A percentile compares a stretch with the other conserved stretches of the same genome.
phyloP scores from a whole-genome alignment of 1,284 basidiomycete genomes.

The Ustilago trichophora region DNA sequence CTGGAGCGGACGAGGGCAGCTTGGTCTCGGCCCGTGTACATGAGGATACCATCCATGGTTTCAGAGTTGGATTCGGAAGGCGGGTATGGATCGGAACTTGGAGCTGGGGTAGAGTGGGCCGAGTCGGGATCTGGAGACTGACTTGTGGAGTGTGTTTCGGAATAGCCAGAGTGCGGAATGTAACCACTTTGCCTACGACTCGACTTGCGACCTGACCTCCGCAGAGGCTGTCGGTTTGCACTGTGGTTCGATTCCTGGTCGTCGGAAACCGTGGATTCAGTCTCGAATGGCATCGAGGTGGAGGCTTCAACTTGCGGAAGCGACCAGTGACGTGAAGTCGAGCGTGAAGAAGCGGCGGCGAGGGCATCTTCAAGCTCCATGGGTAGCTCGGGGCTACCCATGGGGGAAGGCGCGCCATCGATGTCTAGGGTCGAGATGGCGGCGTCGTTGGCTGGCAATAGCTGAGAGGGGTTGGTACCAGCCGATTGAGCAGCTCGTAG shows the following conservation, averaged over 20 bases:
- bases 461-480: too few species aligned
- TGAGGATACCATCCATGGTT: conserved; percentile 25
- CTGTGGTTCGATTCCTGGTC: neutral
- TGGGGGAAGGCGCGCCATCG: conserved; percentile 33
- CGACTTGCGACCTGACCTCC: conserved; percentile 35
- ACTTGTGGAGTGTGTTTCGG: neutral
- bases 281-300: neutral
- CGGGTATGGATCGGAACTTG: conserved; percentile 25
- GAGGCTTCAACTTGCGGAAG: neutral
- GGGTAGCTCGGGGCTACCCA: conserved; percentile 39
- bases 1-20: neutral
- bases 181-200: conserved; percentile 44
- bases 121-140: neutral
- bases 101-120: neutral
- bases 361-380: conserved; percentile 30
- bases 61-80: conserved; percentile 37
- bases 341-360: conserved; percentile 10
- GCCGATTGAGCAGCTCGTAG: neutral
- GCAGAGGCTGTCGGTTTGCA: conserved; percentile 1
- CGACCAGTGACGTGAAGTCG: conserved; percentile 4
- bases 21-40: conserved; percentile 9
- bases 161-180: conserved; percentile 6
- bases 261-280: neutral
- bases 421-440: conserved; percentile 13
- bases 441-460: neutral